Percentiles rank a stretch among this genome's conserved stretches.
phyloP scores from a whole-genome alignment of 176 grass and related monocot species.

The Thinopyrum elongatum region DNA sequence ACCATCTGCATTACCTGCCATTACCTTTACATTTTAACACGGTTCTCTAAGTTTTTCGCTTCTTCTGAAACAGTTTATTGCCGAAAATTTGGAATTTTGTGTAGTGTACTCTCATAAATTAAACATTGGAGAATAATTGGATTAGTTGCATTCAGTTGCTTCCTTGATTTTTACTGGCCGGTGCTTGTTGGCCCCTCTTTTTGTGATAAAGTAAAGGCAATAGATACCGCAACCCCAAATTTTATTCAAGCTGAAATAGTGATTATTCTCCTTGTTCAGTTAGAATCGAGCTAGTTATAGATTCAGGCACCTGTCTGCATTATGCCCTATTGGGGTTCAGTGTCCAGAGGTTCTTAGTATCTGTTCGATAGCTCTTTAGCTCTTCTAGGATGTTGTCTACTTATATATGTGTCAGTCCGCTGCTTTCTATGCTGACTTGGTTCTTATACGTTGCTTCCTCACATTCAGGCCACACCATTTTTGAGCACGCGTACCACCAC shows the following conservation, averaged over 20 bases:
- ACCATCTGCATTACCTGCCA: not conserved
- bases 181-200: not conserved
- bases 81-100: not conserved
- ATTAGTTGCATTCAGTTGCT: not conserved
- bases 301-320: not conserved
- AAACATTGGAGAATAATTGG: not conserved
- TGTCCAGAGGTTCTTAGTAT: not conserved
- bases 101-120: not conserved
- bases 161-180: not conserved
- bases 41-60: not conserved
- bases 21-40: not conserved
- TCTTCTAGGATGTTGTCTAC: not conserved
- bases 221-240: not conserved
- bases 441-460: constrained; percentile 20
- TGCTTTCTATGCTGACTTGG: not conserved
- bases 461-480: constrained; percentile 23
- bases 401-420: not conserved
- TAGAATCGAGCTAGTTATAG: not conserved
- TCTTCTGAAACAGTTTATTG: not conserved
- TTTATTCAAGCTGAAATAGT: not conserved
- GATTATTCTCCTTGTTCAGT: not conserved
- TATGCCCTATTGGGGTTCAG: not conserved
- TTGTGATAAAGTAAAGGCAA: not conserved
- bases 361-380: not conserved
- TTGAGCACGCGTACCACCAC: not conserved